Conservation (phyloP, 1,284 basidiomycete species). For the Papiliotrema laurentii region DNA sequence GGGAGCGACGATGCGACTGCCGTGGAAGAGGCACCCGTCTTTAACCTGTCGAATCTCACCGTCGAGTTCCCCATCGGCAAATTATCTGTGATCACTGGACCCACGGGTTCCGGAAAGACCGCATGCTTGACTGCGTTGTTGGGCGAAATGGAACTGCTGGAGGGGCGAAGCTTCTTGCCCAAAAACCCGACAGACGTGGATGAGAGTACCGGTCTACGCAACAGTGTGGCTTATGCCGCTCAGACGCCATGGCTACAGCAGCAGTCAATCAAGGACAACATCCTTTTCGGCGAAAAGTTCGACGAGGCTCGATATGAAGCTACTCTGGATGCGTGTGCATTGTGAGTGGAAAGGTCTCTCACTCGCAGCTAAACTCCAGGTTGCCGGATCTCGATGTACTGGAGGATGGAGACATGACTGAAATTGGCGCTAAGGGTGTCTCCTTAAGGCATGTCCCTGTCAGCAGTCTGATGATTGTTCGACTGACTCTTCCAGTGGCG, state of each 20-base stretch:
- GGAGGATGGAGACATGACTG: slow-evolving; percentile 75
- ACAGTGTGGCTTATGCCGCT: slow-evolving; percentile 75
- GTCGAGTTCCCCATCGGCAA: slow-evolving; percentile 66
- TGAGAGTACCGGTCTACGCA: slow-evolving; percentile 57
- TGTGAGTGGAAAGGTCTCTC: slow-evolving; percentile 46
- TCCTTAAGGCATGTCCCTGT: slow-evolving; percentile 21
- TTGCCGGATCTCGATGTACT: slow-evolving; percentile 65
- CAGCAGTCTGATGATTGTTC: slow-evolving; percentile 25
- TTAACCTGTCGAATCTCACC: slow-evolving; percentile 62
- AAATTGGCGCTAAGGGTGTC: slow-evolving; percentile 65
- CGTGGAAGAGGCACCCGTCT: slow-evolving; percentile 36
- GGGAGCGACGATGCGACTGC: slow-evolving; percentile 13
- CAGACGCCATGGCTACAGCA: slow-evolving; percentile 79
- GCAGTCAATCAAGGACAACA: slow-evolving; percentile 54
- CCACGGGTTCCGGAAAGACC: slow-evolving; percentile 76
- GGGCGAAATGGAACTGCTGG: slow-evolving; percentile 63
- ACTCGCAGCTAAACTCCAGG: slow-evolving; percentile 5
- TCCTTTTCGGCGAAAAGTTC: slow-evolving; percentile 64
- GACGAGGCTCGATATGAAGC: slow-evolving; percentile 66
- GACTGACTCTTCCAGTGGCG: slow-evolving; percentile 56
- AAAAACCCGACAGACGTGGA: slow-evolving; percentile 62
- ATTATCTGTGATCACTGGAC: slow-evolving; percentile 65
- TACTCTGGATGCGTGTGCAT: slow-evolving; percentile 74
- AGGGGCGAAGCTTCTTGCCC: slow-evolving; percentile 59
- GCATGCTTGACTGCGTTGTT: slow-evolving; percentile 59